Evolutionary conservation across 1,284 basidiomycete species (phyloP).

Genomic region (Gomphus bonarii): DNA sequence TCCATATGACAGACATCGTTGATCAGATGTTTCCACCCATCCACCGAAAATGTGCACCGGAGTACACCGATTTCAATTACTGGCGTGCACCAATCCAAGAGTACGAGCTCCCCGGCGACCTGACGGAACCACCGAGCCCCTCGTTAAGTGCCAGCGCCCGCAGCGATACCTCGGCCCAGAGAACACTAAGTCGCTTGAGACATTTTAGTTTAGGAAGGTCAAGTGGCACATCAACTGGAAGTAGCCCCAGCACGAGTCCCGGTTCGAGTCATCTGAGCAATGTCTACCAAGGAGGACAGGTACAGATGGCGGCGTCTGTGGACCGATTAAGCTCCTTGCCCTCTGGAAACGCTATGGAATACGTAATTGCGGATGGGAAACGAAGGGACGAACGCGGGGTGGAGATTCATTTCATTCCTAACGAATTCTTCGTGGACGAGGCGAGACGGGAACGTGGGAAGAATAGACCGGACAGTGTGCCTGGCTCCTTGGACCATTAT

Average conservation of each 20-base stretch:
- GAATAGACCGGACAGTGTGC: constrained; percentile 67
- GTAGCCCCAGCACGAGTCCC: constrained; percentile 17
- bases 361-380: constrained; percentile 42
- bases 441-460: constrained; percentile 26
- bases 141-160: constrained; percentile 88
- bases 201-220: constrained; percentile 66
- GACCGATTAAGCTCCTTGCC: constrained; percentile 24
- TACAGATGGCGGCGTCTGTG: constrained; percentile 39
- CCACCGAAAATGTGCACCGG: constrained; percentile 75
- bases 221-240: constrained; percentile 21
- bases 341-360: constrained; percentile 16
- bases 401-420: background rate
- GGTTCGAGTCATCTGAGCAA: background rate
- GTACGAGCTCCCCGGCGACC: constrained; percentile 68
- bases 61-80: constrained; percentile 96
- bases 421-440: background rate
- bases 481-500: constrained; percentile 52
- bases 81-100: constrained; percentile 82
- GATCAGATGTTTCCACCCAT: constrained; percentile 99
- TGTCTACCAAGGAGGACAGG: constrained; percentile 21
- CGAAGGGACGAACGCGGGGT: constrained; percentile 12
- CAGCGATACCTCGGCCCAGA: constrained; percentile 71
- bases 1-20: constrained; percentile 96
- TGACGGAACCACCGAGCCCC: constrained; percentile 79
- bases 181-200: constrained; percentile 65